Evolutionary conservation across 2,329 filamentous ascomycete genomes (phyloP).

Genomic region (Arachnomyces sp.): DNA sequence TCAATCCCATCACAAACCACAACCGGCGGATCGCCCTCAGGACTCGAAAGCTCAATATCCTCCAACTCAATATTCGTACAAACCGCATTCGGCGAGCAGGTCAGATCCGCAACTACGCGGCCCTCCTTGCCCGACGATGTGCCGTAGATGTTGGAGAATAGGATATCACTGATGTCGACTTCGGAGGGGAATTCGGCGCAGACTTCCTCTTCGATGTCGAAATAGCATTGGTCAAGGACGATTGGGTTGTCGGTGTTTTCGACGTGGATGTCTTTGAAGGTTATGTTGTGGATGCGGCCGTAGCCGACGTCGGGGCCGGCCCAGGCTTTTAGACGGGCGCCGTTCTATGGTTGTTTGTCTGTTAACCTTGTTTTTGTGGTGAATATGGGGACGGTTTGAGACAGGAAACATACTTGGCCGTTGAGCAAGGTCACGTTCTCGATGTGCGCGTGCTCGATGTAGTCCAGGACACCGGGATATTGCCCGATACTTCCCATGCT

Average conservation of each 20-base stretch:
- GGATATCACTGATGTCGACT: slow-evolving; percentile 52
- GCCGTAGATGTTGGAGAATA: slow-evolving; percentile 52
- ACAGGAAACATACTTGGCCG: slow-evolving; percentile 26
- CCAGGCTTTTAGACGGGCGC: slow-evolving; percentile 55
- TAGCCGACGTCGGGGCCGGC: slow-evolving; percentile 50
- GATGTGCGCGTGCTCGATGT: slow-evolving; percentile 50
- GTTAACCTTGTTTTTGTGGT: slow-evolving; percentile 18
- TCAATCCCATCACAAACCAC: slow-evolving; percentile 45
- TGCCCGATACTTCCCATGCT: slow-evolving; percentile 53
- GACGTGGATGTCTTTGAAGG: slow-evolving; percentile 53
- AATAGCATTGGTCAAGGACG: slow-evolving; percentile 56
- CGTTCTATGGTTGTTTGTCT: slow-evolving; percentile 32
- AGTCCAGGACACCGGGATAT: slow-evolving; percentile 46
- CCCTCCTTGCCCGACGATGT: slow-evolving; percentile 50
- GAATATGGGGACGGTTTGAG: not conserved
- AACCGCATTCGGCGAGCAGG: slow-evolving; percentile 49
- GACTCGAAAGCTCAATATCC: slow-evolving; percentile 48
- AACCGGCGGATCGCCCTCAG: slow-evolving; percentile 34
- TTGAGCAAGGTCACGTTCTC: slow-evolving; percentile 53
- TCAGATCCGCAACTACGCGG: slow-evolving; percentile 46
- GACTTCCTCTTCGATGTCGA: slow-evolving; percentile 45
- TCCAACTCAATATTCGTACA: slow-evolving; percentile 49
- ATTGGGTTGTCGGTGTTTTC: slow-evolving; percentile 51
- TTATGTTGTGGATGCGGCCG: slow-evolving; percentile 54
- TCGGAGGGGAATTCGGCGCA: slow-evolving; percentile 48